Conservation (phyloP, 1,284 basidiomycete genomes). For the Phenoliferia sp. region DNA sequence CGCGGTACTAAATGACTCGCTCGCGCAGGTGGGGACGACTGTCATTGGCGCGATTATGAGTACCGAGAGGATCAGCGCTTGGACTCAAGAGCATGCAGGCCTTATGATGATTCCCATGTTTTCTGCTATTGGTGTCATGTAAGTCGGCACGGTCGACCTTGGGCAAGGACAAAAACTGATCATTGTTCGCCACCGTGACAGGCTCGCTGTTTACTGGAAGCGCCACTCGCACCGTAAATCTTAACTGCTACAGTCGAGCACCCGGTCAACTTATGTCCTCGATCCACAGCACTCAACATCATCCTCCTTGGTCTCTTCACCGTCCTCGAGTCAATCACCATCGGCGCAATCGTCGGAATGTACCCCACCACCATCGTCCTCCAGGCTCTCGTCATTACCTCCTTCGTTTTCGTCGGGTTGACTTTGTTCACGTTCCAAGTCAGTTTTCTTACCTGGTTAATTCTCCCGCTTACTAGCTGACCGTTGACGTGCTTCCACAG, state of each 20-base stretch:
- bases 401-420: conserved; percentile 78
- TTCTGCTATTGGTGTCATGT: background rate
- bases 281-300: conserved; percentile 58
- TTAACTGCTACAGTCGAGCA: background rate
- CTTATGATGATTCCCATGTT: conserved; percentile 19
- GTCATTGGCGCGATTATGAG: conserved; percentile 23
- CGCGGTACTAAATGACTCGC: too few species aligned
- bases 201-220: conserved; percentile 76
- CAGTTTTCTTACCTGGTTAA: background rate
- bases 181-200: conserved; percentile 58
- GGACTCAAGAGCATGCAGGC: conserved; percentile 22
- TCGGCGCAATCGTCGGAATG: conserved; percentile 72
- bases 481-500: too few species aligned
- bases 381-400: conserved; percentile 78
- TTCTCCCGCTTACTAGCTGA: too few species aligned
- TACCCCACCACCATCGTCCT: conserved; percentile 71
- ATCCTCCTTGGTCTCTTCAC: conserved; percentile 72
- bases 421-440: conserved; percentile 64
- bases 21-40: conserved; percentile 4
- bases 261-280: background rate
- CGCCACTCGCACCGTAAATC: conserved; percentile 64
- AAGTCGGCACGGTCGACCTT: too few species aligned
- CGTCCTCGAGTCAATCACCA: conserved; percentile 67
- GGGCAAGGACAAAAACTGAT: background rate
- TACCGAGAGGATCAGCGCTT: conserved; percentile 7